Evolutionary conservation across 257 asterid species (phyloP).

Genomic region (Solanum medicagineum): DNA sequence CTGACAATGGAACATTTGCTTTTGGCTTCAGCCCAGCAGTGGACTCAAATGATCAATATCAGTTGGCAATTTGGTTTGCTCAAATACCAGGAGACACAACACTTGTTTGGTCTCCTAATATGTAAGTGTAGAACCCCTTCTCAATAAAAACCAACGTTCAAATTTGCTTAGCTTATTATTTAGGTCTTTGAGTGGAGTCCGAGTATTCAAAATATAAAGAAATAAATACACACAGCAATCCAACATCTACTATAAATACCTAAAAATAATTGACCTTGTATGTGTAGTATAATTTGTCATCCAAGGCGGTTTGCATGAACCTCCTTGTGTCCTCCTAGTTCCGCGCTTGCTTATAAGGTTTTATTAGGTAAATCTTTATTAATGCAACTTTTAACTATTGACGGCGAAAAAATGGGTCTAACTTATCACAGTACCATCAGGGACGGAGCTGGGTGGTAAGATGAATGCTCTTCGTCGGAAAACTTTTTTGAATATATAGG

Average conservation of each 20-base stretch:
- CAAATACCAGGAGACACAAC: slow-evolving; percentile 62
- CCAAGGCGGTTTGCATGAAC: neutral
- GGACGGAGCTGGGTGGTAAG: too few species aligned
- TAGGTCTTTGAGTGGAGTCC: neutral
- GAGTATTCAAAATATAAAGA: neutral
- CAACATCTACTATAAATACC: neutral
- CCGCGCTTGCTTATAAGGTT: neutral
- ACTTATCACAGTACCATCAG: neutral
- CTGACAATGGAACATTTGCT: slow-evolving; percentile 72
- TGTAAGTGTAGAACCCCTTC: slow-evolving; percentile 28
- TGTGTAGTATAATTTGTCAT: neutral
- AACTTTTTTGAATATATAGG: too few species aligned
- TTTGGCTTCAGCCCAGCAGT: slow-evolving; percentile 43
- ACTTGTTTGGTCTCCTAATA: slow-evolving; percentile 72
- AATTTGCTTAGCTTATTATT: neutral
- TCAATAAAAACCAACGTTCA: neutral
- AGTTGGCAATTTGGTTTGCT: slow-evolving; percentile 67
- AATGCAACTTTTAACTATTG: neutral
- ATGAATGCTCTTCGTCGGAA: too few species aligned
- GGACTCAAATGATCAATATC: slow-evolving; percentile 26
- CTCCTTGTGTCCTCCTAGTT: neutral
- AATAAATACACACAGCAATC: neutral
- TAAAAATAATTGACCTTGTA: neutral
- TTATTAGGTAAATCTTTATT: neutral
- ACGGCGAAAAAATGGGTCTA: neutral